Base-by-base conservation (phyloP, 331 rosid genomes). In the Rosa hybrid region DNA sequence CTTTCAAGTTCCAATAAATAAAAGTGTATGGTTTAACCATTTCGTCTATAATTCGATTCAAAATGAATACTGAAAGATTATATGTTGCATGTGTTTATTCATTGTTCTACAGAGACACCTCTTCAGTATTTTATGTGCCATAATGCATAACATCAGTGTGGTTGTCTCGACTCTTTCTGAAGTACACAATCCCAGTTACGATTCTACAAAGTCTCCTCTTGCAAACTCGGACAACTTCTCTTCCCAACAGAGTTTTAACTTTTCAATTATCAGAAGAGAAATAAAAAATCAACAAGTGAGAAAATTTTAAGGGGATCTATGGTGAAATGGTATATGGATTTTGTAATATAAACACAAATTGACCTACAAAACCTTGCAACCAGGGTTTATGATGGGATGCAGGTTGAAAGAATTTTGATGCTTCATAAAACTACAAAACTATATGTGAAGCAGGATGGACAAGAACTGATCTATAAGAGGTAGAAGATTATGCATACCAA, bases 1-100 rank as follows among this genome's bases (percentile, higher is more conserved):
- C 77, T 80, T 73, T 77, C 74, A 84, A 77, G 71, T 54, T 59
- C 51, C 23, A n/a, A 80, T 2, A 51, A 25, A 63, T 20, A 54
- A 53, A 50, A 59, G 59, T 18, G 39, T 59, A 45, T n/a, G 21
- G 1, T 38, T 48, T 49, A 16, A 27, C 73, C 44, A 42, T 14
- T 50, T 8, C 69, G 23, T 59, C 16, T 44, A 16, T 23, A 45
- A 23, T 8, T 42, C 9, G 27, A 12, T 64, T 50, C 41, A 74
- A 14, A 25, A 81, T 67, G 64, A 25, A 45, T 14, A 6, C 44
- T 13, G 38, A 73, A 8, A 60, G 9, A 59, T 59, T 42, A 75
- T 44, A 75, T 4, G 0, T 21, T 42, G 25, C 60, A 62, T 76
- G n/a, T 0, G 12, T 59, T n/a, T 23, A n/a, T 42, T 75, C 41